Evolutionary conservation across 1,139 yeast species (phyloP).

Genomic region (Yamadazyma friedrichii): DNA sequence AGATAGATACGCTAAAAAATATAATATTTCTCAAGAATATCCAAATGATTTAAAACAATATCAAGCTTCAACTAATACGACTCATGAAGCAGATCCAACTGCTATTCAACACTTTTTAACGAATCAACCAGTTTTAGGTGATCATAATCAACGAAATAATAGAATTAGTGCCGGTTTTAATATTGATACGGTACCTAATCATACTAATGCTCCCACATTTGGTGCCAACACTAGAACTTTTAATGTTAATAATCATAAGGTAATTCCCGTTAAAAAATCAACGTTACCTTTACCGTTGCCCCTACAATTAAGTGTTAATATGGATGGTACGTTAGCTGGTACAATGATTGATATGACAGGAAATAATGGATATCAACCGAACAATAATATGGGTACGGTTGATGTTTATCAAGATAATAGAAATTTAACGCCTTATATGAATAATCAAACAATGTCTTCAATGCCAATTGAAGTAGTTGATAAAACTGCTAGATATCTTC

Average conservation of each 20-base stretch:
- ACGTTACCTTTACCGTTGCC: constrained; percentile 1
- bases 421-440: constrained; percentile 1
- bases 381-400: too few species aligned
- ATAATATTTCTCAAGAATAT: constrained; percentile 56
- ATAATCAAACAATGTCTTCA: background rate
- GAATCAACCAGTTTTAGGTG: constrained; percentile 5
- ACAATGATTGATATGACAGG: background rate
- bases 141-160: background rate
- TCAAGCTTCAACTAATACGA: constrained; percentile 39
- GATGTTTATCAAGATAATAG: background rate
- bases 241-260: background rate
- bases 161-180: too few species aligned
- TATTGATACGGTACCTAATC: background rate
- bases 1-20: constrained; percentile 63
- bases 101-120: constrained; percentile 16
- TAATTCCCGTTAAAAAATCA: constrained; percentile 4
- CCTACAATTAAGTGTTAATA: constrained; percentile 1
- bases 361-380: constrained; percentile 5
- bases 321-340: background rate
- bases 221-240: background rate
- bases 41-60: constrained; percentile 53
- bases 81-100: constrained; percentile 27
- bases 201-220: background rate
- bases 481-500: background rate
- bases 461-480: background rate